These are phyloP conservation scores for Podospora pseudopauciseta DNA, from an alignment of 495 filamentous ascomycete genomes.

Conservation along the genomic window DNA sequence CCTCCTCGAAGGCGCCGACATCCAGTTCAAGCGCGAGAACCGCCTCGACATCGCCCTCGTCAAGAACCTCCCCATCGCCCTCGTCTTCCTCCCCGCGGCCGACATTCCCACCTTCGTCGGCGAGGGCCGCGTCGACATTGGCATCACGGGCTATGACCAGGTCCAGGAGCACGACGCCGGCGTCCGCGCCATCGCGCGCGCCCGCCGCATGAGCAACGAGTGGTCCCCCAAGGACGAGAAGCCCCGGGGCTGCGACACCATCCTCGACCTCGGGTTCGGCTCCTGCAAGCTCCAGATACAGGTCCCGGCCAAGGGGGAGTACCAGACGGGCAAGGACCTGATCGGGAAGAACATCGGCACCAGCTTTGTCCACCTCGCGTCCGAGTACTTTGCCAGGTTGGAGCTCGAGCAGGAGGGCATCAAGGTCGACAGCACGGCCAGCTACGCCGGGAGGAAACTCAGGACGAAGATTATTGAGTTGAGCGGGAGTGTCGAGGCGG, in stretches of 20 bases:
- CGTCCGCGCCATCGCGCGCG: slow-evolving; percentile 51
- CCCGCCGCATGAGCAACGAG: slow-evolving; percentile 52
- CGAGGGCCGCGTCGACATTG: slow-evolving; percentile 87
- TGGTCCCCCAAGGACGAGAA: slow-evolving; percentile 38
- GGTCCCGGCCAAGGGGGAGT: slow-evolving; percentile 79
- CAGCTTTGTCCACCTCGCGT: slow-evolving; percentile 81
- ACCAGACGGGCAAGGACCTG: slow-evolving; percentile 65
- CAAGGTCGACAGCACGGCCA: slow-evolving; percentile 24
- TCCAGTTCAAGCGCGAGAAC: slow-evolving; percentile 90
- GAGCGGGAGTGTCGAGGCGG: slow-evolving; percentile 93
- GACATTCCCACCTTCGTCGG: slow-evolving; percentile 97
- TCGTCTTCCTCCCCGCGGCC: slow-evolving; percentile 94
- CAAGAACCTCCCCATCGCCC: slow-evolving; percentile 89
- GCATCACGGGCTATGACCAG: slow-evolving; percentile 91
- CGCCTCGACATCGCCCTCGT: slow-evolving; percentile 95
- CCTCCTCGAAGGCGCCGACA: slow-evolving; percentile 86
- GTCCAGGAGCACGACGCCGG: slow-evolving; percentile 86
- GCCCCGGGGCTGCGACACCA: slow-evolving; percentile 63
- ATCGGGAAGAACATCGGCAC: slow-evolving; percentile 94
- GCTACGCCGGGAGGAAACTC: slow-evolving; percentile 46
- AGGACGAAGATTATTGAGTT: slow-evolving; percentile 85
- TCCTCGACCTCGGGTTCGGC: slow-evolving; percentile 88
- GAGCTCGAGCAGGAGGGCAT: slow-evolving; percentile 52
- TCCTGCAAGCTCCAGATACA: slow-evolving; percentile 91
- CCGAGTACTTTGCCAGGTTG: slow-evolving; percentile 73